Conservation (phyloP, 805 yeast species). For the Groenewaldozyma salmanticensis region DNA sequence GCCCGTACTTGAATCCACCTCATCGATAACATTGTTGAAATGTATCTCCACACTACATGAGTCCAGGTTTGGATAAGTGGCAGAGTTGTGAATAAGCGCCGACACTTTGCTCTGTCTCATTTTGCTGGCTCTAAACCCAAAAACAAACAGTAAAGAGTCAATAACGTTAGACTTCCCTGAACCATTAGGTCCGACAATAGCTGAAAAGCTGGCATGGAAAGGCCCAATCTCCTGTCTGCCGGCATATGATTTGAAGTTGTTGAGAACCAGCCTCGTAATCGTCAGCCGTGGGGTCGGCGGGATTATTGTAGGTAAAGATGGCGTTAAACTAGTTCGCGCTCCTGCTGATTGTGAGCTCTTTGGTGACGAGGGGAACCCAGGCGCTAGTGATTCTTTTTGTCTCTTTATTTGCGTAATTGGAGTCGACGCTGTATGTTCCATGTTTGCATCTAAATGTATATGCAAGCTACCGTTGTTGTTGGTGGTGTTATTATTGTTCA, state of each 20-base stretch:
- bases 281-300: constrained; percentile 45
- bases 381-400: no score
- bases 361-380: no score
- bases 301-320: constrained; percentile 1
- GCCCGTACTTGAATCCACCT: constrained; percentile 32
- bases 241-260: constrained; percentile 91
- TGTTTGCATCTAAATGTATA: no score
- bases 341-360: neutral
- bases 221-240: constrained; percentile 93
- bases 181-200: constrained; percentile 98
- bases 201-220: constrained; percentile 76
- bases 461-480: no score
- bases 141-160: constrained; percentile 91
- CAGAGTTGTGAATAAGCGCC: constrained; percentile 88
- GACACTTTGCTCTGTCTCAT: constrained; percentile 95
- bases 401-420: no score
- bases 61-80: constrained; percentile 49
- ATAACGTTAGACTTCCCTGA: constrained; percentile 97
- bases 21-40: constrained; percentile 67
- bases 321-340: no score
- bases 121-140: constrained; percentile 92
- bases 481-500: no score
- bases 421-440: no score
- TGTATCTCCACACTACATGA: constrained; percentile 88
- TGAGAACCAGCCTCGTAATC: constrained; percentile 61